A percentile compares a stretch with the other conserved stretches of the same genome.
Evolutionary conservation across 2,329 filamentous ascomycete species (phyloP).

Genomic region (Diaporthe sp.): DNA sequence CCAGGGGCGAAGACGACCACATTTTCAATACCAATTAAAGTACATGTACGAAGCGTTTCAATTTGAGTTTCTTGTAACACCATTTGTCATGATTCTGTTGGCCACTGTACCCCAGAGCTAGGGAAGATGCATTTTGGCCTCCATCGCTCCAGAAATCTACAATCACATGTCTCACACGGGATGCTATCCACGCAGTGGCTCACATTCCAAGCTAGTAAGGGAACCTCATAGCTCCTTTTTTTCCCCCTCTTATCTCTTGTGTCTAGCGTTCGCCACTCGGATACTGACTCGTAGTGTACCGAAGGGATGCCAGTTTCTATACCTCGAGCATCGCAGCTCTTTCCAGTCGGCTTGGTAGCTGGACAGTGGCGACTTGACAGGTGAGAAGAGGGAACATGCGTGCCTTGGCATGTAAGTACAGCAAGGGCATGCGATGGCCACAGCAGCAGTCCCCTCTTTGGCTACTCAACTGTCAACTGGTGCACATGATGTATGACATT

Average conservation of each 20-base stretch:
- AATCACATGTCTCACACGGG: no score
- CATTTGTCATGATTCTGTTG: background rate
- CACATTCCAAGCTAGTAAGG: no score
- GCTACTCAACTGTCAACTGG: background rate
- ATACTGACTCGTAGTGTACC: background rate
- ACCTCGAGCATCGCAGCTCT: background rate
- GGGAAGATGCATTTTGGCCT: background rate
- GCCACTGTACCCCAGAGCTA: background rate
- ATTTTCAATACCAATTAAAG: background rate
- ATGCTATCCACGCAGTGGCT: background rate
- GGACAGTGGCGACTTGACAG: background rate
- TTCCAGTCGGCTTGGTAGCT: no score
- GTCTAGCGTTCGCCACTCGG: background rate
- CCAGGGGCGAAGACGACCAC: conserved; percentile 39
- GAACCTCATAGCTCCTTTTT: background rate
- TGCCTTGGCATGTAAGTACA: background rate
- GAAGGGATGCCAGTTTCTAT: background rate
- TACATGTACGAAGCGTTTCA: background rate
- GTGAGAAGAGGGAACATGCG: background rate
- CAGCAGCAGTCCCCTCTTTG: background rate
- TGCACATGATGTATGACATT: background rate
- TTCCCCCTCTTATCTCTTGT: background rate
- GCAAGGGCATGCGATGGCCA: background rate
- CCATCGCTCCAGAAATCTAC: background rate
- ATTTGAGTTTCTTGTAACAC: background rate